A percentile compares a stretch with the other conserved stretches of the same genome.
Evolutionary conservation across 768 basidiomycete genomes (phyloP).

Genomic region (Symmetrospora coprosmae): DNA sequence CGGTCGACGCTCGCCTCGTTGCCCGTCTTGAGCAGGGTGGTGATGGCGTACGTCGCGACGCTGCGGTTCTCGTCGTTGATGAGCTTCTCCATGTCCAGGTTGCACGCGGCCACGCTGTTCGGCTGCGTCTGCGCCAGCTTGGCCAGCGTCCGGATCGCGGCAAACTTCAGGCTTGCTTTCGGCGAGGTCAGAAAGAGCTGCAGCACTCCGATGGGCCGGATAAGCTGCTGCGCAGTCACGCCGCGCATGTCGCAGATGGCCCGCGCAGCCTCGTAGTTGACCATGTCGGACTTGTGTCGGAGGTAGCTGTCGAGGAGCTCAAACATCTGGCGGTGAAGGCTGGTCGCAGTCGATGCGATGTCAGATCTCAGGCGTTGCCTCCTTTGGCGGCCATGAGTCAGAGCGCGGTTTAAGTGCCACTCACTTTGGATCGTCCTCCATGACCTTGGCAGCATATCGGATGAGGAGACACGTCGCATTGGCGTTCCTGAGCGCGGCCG

Average conservation of each 20-base stretch:
- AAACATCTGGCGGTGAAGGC: conserved; percentile 78
- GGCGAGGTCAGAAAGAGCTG: conserved; percentile 93
- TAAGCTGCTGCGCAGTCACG: conserved; percentile 59
- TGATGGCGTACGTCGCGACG: conserved; percentile 96
- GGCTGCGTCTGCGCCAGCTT: conserved; percentile 76
- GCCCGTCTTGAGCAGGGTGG: conserved; percentile 95
- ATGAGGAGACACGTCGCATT: conserved; percentile 99
- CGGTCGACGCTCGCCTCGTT: conserved; percentile 98
- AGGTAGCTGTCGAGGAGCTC: conserved; percentile 89
- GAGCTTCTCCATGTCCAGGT: conserved; percentile 88
- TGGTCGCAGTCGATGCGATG: conserved; percentile 40
- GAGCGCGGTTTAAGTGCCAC: conserved; percentile 36
- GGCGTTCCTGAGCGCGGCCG: conserved; percentile 75
- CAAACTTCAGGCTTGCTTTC: conserved; percentile 88
- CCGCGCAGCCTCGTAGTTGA: conserved; percentile 94
- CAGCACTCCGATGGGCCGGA: conserved; percentile 73
- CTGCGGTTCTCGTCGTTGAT: conserved; percentile 91
- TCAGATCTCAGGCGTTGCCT: not conserved
- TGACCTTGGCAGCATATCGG: conserved; percentile 93
- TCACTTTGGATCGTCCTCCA: conserved; percentile 97
- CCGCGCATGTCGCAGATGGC: conserved; percentile 93
- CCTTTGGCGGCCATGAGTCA: not conserved
- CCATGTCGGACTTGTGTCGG: conserved; percentile 99
- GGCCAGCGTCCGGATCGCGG: conserved; percentile 88
- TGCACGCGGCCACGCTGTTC: conserved; percentile 71